Conservation (phyloP, 179 eudicot species). For the Beta macrorhiza region DNA sequence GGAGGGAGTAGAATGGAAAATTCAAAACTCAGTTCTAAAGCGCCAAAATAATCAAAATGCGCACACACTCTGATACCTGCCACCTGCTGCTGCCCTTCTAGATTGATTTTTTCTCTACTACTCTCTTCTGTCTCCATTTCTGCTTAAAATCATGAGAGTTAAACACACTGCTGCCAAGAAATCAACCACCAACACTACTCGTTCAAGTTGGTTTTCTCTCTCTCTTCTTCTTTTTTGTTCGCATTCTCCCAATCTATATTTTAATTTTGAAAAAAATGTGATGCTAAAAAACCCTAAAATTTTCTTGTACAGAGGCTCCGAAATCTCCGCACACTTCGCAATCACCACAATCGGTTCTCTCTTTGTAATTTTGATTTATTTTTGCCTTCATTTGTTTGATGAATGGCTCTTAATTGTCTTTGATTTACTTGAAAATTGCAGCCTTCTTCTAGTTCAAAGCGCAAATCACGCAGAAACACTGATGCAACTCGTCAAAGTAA, state of each 20-base stretch:
- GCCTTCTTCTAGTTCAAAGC: not conserved
- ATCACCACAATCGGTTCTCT: not conserved
- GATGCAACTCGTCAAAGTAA: conserved; percentile 7
- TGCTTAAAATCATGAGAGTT: conserved; percentile 11
- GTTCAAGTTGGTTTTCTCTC: not conserved
- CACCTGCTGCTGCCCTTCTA: too few species aligned
- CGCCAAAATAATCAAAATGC: too few species aligned
- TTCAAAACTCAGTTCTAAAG: too few species aligned
- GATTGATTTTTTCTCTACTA: not conserved
- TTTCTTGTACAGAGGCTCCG: not conserved
- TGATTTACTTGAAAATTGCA: not conserved
- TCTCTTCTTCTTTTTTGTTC: not conserved
- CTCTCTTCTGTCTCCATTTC: not conserved
- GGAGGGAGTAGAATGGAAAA: too few species aligned
- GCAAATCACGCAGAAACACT: not conserved
- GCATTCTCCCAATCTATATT: not conserved
- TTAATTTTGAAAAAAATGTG: not conserved
- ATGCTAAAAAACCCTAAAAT: not conserved
- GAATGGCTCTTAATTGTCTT: too few species aligned
- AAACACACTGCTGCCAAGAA: conserved; percentile 16
- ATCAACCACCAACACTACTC: not conserved
- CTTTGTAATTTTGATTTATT: not conserved
- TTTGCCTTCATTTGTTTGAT: not conserved
- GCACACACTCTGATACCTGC: too few species aligned
- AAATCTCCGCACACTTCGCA: not conserved